Evolutionary conservation across 78 protist genomes (phyloP).

Genomic region (Dictyostelium purpureum): DNA sequence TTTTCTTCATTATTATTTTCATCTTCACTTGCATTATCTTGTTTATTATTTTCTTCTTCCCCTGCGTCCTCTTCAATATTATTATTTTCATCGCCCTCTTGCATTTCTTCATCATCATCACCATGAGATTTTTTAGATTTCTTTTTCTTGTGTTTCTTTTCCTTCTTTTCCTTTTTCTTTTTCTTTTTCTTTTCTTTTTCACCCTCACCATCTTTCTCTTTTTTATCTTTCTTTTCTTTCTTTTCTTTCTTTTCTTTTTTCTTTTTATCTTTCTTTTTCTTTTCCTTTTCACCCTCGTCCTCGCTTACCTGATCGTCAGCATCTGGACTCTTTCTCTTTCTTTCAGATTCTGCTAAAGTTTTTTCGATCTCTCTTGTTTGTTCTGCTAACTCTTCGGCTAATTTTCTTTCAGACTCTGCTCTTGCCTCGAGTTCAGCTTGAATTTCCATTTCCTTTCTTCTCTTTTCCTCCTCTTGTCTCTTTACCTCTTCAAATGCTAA

Average conservation of each 20-base stretch:
- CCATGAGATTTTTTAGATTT: neutral
- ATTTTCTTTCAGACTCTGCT: slow-evolving; percentile 27
- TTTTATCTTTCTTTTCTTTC: neutral
- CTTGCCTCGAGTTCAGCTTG: neutral
- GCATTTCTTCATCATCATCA: neutral
- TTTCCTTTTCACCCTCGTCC: neutral
- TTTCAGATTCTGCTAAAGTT: neutral
- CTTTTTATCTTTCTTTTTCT: slow-evolving; percentile 3
- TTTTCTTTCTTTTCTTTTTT: neutral
- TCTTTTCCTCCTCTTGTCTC: slow-evolving; percentile 23
- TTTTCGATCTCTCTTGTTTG: neutral
- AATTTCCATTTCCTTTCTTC: neutral
- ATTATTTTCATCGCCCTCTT: neutral
- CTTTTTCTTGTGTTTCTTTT: slow-evolving; percentile 17
- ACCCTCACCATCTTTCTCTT: neutral
- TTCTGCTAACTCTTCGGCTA: neutral
- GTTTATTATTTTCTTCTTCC: neutral
- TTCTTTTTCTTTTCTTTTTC: neutral
- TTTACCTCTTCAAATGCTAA: neutral
- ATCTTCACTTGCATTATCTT: neutral
- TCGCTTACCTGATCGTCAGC: neutral
- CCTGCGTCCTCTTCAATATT: neutral
- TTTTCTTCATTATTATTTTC: neutral
- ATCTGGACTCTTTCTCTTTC: neutral
- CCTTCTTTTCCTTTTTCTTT: neutral